These are phyloP conservation scores for Candida loeiensis DNA, from an alignment of 805 yeast genomes.

Conservation along the genomic window DNA sequence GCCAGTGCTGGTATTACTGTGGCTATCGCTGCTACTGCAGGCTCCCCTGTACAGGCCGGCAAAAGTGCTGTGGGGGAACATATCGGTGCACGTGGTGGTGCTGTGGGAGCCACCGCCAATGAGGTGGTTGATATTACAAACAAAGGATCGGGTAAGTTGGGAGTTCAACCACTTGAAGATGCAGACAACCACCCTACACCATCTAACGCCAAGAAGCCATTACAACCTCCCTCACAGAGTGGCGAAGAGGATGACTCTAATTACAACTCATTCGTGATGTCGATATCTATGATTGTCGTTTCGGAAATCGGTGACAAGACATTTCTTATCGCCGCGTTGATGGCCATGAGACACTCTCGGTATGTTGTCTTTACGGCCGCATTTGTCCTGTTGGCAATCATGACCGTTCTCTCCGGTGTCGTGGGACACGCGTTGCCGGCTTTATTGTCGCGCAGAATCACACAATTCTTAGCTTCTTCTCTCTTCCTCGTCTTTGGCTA, in stretches of 20 bases:
- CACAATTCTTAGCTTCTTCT: constrained; percentile 77
- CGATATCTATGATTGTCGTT: constrained; percentile 87
- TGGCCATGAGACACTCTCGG: constrained; percentile 94
- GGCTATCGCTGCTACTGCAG: neutral
- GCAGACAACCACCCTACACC: constrained; percentile 31
- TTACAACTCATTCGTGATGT: constrained; percentile 64
- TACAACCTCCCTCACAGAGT: constrained; percentile 14
- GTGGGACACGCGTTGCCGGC: constrained; percentile 91
- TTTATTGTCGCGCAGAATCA: constrained; percentile 71
- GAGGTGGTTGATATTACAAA: constrained; percentile 4
- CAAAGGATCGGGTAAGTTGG: constrained; percentile 10
- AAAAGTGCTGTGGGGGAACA: neutral
- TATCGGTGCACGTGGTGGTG: neutral
- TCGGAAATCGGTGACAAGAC: constrained; percentile 98
- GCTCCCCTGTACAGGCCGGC: neutral
- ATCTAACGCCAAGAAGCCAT: constrained; percentile 17
- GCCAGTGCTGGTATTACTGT: neutral
- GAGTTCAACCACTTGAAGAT: constrained; percentile 19
- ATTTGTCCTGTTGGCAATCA: constrained; percentile 75
- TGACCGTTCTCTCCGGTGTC: constrained; percentile 88
- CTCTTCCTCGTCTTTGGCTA: constrained; percentile 81
- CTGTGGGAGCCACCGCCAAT: neutral
- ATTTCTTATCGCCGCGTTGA: constrained; percentile 90
- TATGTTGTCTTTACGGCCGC: constrained; percentile 85
- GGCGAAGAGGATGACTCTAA: constrained; percentile 15